Evolutionary conservation across 306 rosid genomes (phyloP).

Genomic region (Rosa rugosa): DNA sequence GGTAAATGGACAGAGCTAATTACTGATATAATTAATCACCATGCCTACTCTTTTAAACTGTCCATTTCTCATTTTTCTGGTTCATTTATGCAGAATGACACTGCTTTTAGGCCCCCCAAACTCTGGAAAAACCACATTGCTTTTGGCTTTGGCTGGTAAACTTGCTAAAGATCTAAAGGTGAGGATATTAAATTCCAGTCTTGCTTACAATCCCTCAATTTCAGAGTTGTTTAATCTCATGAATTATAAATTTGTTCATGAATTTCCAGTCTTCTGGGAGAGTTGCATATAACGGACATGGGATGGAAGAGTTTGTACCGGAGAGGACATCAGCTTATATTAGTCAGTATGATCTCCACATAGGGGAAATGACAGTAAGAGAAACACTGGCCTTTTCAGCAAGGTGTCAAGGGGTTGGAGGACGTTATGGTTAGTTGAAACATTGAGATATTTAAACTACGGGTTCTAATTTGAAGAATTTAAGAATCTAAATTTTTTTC

Average conservation of each 20-base stretch:
- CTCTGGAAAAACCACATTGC: constrained; percentile 78
- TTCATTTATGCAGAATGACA: constrained; percentile 62
- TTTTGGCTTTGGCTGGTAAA: constrained; percentile 78
- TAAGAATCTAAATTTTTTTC: neutral
- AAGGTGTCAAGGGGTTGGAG: constrained; percentile 78
- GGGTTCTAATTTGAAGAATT: neutral
- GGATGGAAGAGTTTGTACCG: constrained; percentile 71
- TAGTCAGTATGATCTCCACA: constrained; percentile 71
- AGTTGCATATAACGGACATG: constrained; percentile 63
- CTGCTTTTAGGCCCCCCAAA: constrained; percentile 93
- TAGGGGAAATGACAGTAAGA: constrained; percentile 75
- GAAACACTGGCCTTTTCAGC: constrained; percentile 86
- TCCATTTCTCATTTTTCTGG: constrained; percentile 13
- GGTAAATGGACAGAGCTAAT: constrained; percentile 1
- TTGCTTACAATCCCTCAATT: neutral
- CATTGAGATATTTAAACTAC: neutral
- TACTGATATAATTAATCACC: neutral
- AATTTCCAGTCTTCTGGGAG: constrained; percentile 47
- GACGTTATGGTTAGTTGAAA: constrained; percentile 55
- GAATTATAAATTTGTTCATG: neutral
- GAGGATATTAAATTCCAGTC: constrained; percentile 7
- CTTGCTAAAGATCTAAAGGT: constrained; percentile 44
- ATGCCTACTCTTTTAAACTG: neutral
- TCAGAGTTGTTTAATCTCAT: constrained; percentile 1
- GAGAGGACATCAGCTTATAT: constrained; percentile 79